These are phyloP conservation scores for Pisolithus orientalis DNA, from an alignment of 768 basidiomycete genomes.

Conservation along the genomic window DNA sequence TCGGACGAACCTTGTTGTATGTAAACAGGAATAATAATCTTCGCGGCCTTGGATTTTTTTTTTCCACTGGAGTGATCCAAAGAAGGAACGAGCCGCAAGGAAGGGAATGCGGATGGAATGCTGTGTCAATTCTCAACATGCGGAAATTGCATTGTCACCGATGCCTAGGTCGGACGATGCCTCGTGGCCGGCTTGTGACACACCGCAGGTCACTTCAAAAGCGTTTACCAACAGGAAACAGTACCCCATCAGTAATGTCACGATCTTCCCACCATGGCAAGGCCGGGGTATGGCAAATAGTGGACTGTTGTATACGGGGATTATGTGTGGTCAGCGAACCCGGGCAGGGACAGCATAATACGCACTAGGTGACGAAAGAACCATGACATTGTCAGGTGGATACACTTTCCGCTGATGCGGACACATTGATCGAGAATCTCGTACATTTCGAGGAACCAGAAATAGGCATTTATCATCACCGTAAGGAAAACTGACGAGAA, in stretches of 20 bases:
- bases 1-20: constrained; percentile 13
- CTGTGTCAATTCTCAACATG: constrained; percentile 18
- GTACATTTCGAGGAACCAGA: not conserved
- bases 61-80: constrained; percentile 6
- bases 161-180: constrained; percentile 7
- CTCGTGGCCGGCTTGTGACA: constrained; percentile 17
- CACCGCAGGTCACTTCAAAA: constrained; percentile 10
- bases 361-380: not conserved
- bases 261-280: constrained; percentile 14
- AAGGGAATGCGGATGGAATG: constrained; percentile 9
- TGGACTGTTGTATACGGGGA: not conserved
- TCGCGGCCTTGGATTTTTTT: constrained; percentile 19
- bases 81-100: constrained; percentile 15
- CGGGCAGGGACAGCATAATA: not conserved
- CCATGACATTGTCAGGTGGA: not conserved
- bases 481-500: not conserved
- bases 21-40: constrained; percentile 14
- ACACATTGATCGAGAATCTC: constrained; percentile 1
- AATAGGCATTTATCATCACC: not conserved
- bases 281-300: not conserved
- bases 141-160: constrained; percentile 26
- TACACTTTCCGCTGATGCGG: not conserved
- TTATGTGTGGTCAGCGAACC: not conserved
- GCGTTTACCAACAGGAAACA: constrained; percentile 8
- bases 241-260: constrained; percentile 4